These are phyloP conservation scores for Gossypium gossypioides DNA, from an alignment of 441 rosid genomes.

Conservation along the genomic window DNA sequence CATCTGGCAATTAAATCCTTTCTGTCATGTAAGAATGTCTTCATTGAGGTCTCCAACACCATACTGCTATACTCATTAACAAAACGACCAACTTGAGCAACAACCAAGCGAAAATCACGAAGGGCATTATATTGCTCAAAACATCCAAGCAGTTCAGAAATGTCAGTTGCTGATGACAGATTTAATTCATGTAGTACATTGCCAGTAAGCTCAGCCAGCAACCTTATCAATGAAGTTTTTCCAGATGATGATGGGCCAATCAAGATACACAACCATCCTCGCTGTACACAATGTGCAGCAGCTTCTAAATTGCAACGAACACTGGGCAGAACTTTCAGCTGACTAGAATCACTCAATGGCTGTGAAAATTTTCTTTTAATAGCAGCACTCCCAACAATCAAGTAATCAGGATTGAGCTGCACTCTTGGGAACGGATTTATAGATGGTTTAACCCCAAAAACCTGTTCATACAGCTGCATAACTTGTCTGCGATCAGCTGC, in stretches of 20 bases:
- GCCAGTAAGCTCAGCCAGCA: slow-evolving; percentile 78
- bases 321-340: slow-evolving; percentile 63
- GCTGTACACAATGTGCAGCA: slow-evolving; percentile 63
- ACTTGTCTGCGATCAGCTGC: slow-evolving; percentile 78
- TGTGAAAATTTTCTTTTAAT: slow-evolving; percentile 46
- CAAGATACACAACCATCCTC: slow-evolving; percentile 86
- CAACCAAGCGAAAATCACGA: slow-evolving; percentile 53
- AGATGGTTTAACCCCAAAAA: slow-evolving; percentile 57
- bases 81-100: slow-evolving; percentile 54
- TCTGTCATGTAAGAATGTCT: slow-evolving; percentile 30
- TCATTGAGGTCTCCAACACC: slow-evolving; percentile 41
- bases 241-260: slow-evolving; percentile 89
- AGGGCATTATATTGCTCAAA: slow-evolving; percentile 90
- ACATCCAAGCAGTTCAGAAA: slow-evolving; percentile 92
- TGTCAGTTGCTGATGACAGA: slow-evolving; percentile 92
- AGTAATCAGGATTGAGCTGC: slow-evolving; percentile 48
- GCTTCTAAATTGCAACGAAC: slow-evolving; percentile 84
- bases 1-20: slow-evolving; percentile 50
- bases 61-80: slow-evolving; percentile 60
- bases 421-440: slow-evolving; percentile 79
- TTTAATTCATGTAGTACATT: slow-evolving; percentile 66
- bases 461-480: slow-evolving; percentile 52
- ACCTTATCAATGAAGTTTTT: slow-evolving; percentile 84
- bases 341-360: slow-evolving; percentile 35
- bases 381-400: slow-evolving; percentile 62